These are phyloP conservation scores for Beauveria asiatica DNA, from an alignment of 2,329 filamentous ascomycete species.

Conservation along the genomic window DNA sequence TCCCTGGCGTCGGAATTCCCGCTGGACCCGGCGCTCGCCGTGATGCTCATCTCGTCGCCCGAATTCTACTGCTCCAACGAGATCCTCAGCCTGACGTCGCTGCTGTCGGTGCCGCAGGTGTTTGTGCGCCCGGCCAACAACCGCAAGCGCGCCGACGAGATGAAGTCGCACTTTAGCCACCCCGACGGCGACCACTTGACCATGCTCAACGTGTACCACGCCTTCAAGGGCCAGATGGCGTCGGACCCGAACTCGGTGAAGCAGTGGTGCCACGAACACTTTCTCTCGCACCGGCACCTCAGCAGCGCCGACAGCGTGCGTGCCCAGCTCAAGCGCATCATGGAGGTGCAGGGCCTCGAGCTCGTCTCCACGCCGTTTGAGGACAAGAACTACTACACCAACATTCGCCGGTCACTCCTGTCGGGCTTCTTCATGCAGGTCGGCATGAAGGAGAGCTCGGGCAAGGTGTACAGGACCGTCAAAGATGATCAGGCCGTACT, in stretches of 20 bases:
- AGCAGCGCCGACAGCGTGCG: slow-evolving; percentile 93
- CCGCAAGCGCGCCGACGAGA: slow-evolving; percentile 88
- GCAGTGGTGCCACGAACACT: slow-evolving; percentile 96
- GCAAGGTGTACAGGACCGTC: slow-evolving; percentile 89
- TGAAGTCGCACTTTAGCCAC: slow-evolving; percentile 92
- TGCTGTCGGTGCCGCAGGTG: slow-evolving; percentile 89
- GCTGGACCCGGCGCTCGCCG: slow-evolving; percentile 84
- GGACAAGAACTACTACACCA: slow-evolving; percentile 96
- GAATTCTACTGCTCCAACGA: slow-evolving; percentile 99
- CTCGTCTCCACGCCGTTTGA: slow-evolving; percentile 84
- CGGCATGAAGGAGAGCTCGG: slow-evolving; percentile 80
- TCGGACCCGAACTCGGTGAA: slow-evolving; percentile 59
- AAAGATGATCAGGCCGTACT: slow-evolving; percentile 94
- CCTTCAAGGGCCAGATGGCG: slow-evolving; percentile 69
- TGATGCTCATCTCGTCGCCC: slow-evolving; percentile 95
- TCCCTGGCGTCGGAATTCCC: slow-evolving; percentile 89
- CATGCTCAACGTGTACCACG: slow-evolving; percentile 94
- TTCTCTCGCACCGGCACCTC: slow-evolving; percentile 79
- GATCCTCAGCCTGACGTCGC: slow-evolving; percentile 86
- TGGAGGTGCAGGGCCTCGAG: slow-evolving; percentile 85
- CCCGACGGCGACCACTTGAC: slow-evolving; percentile 92
- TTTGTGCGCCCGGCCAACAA: slow-evolving; percentile 81
- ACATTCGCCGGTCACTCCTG: slow-evolving; percentile 86
- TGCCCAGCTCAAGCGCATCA: slow-evolving; percentile 84
- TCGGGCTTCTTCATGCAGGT: slow-evolving; percentile 99